Conservation (phyloP, 2,329 filamentous ascomycete species). For the Microdochium bolleyi region DNA sequence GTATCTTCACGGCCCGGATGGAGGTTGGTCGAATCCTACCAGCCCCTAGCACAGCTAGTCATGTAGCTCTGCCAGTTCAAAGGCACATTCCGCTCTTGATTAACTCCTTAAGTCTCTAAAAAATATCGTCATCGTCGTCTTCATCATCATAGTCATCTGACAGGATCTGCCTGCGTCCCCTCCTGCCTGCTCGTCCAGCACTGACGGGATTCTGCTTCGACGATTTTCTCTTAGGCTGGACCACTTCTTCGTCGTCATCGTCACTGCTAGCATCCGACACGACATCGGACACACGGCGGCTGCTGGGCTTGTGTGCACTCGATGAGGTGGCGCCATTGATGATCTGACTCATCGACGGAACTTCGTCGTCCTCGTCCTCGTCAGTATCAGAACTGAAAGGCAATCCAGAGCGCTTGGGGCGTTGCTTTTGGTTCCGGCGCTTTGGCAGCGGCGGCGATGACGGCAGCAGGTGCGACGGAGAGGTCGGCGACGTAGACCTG, state of each 20-base stretch:
- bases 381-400: conserved; percentile 4
- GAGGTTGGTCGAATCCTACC: too few species aligned
- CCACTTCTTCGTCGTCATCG: conserved; percentile 6
- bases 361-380: conserved; percentile 13
- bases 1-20: too few species aligned
- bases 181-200: neutral
- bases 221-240: conserved; percentile 3
- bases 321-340: neutral
- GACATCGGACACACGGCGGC: conserved; percentile 3
- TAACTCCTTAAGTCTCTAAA: neutral
- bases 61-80: too few species aligned
- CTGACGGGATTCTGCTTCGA: neutral
- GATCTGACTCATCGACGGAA: conserved; percentile 21
- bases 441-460: neutral
- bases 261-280: neutral
- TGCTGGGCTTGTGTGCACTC: neutral
- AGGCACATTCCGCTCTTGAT: too few species aligned
- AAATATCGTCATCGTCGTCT: conserved; percentile 1
- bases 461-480: conserved; percentile 12
- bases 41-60: too few species aligned
- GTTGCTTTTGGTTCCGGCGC: conserved; percentile 1
- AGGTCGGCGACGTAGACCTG: conserved; percentile 14
- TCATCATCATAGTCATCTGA: conserved; percentile 10
- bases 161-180: conserved; percentile 7
- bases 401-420: conserved; percentile 8